These are phyloP conservation scores for Wickerhamomyces sydowiorum DNA, from an alignment of 805 yeast genomes.

Conservation along the genomic window DNA sequence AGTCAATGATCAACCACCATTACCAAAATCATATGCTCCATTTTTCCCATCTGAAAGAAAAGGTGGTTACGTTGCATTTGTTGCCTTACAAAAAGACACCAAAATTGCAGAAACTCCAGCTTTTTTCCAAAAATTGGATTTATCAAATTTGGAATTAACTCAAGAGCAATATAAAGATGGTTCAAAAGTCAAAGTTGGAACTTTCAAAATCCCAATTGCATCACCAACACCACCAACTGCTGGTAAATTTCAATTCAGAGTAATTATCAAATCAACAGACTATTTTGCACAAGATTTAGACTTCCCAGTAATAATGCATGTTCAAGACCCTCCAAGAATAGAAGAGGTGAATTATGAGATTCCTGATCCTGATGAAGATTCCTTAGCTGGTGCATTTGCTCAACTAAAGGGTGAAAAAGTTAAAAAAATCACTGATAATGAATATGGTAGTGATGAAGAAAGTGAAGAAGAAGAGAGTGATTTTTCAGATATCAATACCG, in stretches of 20 bases:
- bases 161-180: conserved; percentile 40
- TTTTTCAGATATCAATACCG: conserved; percentile 53
- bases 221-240: conserved; percentile 72
- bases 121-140: conserved; percentile 43
- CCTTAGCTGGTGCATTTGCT: conserved; percentile 71
- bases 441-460: conserved; percentile 36
- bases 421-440: conserved; percentile 33
- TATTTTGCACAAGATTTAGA: conserved; percentile 82
- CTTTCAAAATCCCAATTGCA: conserved; percentile 68
- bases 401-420: conserved; percentile 59
- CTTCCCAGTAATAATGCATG: conserved; percentile 65
- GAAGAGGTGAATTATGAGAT: conserved; percentile 50
- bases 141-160: conserved; percentile 47
- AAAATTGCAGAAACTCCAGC: conserved; percentile 70
- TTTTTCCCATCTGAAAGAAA: conserved; percentile 58
- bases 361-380: conserved; percentile 69
- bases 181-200: conserved; percentile 43
- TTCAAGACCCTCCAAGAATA: conserved; percentile 46
- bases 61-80: conserved; percentile 59
- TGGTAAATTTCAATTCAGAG: conserved; percentile 65
- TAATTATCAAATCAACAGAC: conserved; percentile 63
- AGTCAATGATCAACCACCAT: conserved; percentile 60
- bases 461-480: conserved; percentile 37
- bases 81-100: conserved; percentile 71
- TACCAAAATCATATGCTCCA: conserved; percentile 69